Conservation (phyloP, 2,329 filamentous ascomycete species). For the Apiospora rasikravindrae region DNA sequence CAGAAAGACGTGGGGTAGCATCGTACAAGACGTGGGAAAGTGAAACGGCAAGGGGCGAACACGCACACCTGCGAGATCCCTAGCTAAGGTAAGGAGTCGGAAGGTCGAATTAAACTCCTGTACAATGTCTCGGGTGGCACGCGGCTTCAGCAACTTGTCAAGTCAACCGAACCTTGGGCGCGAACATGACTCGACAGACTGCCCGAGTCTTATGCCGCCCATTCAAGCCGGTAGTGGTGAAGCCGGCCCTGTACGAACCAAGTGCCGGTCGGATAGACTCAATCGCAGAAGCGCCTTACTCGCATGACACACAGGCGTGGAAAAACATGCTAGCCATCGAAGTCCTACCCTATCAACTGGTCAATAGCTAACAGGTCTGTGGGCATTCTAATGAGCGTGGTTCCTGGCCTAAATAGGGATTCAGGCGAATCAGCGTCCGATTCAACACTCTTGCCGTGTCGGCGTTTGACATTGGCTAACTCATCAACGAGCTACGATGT, state of each 20-base stretch:
- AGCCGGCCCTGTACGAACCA: neutral
- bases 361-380: neutral
- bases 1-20: neutral
- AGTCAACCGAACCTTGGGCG: neutral
- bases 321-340: neutral
- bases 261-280: neutral
- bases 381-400: neutral
- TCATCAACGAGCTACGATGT: neutral
- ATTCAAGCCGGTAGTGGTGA: neutral
- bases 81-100: too few relatives aligned
- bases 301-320: neutral
- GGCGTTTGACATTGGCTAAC: neutral
- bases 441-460: neutral
- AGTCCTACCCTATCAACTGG: neutral
- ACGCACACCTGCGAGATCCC: neutral
- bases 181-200: conserved; percentile 3
- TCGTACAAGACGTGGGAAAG: neutral
- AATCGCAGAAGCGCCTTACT: neutral
- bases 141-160: neutral
- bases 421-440: conserved; percentile 3
- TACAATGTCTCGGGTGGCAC: neutral
- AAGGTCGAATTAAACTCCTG: conserved; percentile 4
- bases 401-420: neutral
- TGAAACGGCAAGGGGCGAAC: neutral
- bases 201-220: neutral